These are phyloP conservation scores for Zea luxurians DNA, from an alignment of 176 grass and related monocot genomes.

Conservation along the genomic window DNA sequence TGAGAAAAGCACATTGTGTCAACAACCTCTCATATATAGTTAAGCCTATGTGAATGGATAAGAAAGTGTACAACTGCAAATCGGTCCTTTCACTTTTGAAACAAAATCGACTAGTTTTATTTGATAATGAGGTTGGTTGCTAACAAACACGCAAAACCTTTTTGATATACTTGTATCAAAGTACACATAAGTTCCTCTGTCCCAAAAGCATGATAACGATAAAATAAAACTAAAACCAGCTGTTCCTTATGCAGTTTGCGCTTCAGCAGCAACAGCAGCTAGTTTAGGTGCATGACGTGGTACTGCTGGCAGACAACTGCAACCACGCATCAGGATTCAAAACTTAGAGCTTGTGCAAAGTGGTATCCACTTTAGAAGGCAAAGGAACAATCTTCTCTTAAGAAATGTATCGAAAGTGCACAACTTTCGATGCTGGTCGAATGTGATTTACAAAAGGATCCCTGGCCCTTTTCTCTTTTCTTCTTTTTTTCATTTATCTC, in stretches of 20 bases:
- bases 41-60: neutral
- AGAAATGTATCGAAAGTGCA: conserved; percentile 38
- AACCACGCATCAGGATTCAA: conserved; percentile 44
- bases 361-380: conserved; percentile 52
- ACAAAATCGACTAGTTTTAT: neutral
- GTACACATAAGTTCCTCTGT: conserved; percentile 7
- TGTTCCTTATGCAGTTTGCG: neutral
- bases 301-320: conserved; percentile 14
- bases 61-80: neutral
- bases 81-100: neutral
- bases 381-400: conserved; percentile 47
- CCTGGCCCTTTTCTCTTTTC: conserved; percentile 10
- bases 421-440: conserved; percentile 52
- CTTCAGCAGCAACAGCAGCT: neutral
- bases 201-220: conserved; percentile 27
- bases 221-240: neutral
- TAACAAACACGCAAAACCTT: neutral
- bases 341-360: conserved; percentile 62
- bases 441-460: conserved; percentile 47
- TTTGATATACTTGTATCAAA: neutral
- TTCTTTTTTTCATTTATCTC: conserved; percentile 33
- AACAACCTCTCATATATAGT: neutral
- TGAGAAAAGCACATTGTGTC: neutral
- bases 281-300: conserved; percentile 9
- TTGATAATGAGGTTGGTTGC: neutral